Conservation (phyloP, 371 early-diverging fungal species). For the Zopfochytrium polystomum region DNA sequence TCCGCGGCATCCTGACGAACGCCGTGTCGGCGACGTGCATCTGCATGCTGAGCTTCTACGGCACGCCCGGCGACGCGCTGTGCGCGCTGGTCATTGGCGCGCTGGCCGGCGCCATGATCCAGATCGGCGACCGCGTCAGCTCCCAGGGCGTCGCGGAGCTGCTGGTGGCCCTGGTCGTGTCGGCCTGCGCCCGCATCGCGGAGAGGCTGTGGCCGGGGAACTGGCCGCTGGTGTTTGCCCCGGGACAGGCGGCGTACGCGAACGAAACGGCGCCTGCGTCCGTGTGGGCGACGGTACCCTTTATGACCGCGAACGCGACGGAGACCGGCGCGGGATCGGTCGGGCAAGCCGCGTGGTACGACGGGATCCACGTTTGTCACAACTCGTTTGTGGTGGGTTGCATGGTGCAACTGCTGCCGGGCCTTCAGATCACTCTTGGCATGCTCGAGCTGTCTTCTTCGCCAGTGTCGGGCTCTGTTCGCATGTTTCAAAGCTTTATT, state of each 20-base stretch:
- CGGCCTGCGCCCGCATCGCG: slow-evolving; percentile 10
- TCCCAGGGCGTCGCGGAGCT: slow-evolving; percentile 15
- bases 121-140: neutral
- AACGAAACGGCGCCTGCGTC: neutral
- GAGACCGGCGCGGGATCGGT: too few species aligned
- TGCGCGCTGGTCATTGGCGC: slow-evolving; percentile 10
- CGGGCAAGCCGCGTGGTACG: neutral
- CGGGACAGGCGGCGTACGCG: neutral
- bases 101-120: neutral
- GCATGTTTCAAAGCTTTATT: slow-evolving; percentile 23
- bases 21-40: slow-evolving; percentile 10
- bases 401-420: slow-evolving; percentile 15
- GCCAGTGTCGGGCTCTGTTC: slow-evolving; percentile 22
- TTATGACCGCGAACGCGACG: too few species aligned
- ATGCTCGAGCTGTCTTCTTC: slow-evolving; percentile 16
- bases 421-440: slow-evolving; percentile 18
- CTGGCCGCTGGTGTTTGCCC: neutral
- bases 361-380: neutral
- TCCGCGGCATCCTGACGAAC: neutral
- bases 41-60: slow-evolving; percentile 9
- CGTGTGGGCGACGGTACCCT: too few species aligned
- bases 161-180: slow-evolving; percentile 12
- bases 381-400: neutral
- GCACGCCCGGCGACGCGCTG: slow-evolving; percentile 9
- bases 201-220: slow-evolving; percentile 21